Percentiles rank a stretch among this genome's conserved stretches.
Conservation (phyloP, 2,329 filamentous ascomycete genomes). For the Colletotrichum acutatum region DNA sequence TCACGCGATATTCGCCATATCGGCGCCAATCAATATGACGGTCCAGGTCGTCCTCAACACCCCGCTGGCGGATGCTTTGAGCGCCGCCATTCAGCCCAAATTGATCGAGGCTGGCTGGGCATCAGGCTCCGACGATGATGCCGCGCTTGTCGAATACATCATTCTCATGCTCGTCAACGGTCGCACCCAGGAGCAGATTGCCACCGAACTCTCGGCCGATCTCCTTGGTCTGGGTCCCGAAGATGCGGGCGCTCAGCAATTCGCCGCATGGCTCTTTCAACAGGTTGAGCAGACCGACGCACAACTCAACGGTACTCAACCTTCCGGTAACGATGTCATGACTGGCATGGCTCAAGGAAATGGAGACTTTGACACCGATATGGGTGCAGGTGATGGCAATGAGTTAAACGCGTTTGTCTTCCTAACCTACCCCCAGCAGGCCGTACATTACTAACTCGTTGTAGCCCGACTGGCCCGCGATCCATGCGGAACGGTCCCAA, state of each 20-base stretch:
- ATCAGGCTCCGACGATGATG: slow-evolving; percentile 79
- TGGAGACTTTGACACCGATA: slow-evolving; percentile 74
- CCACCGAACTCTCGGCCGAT: slow-evolving; percentile 87
- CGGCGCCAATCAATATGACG: slow-evolving; percentile 69
- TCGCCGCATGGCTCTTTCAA: slow-evolving; percentile 93
- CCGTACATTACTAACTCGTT: slow-evolving; percentile 51
- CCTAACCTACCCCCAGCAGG: slow-evolving; percentile 15
- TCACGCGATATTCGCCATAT: slow-evolving; percentile 10
- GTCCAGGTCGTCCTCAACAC: slow-evolving; percentile 82
- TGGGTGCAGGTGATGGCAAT: slow-evolving; percentile 67
- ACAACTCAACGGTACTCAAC: slow-evolving; percentile 66
- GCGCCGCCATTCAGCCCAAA: slow-evolving; percentile 86
- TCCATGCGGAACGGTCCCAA: slow-evolving; percentile 84
- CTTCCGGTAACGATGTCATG: slow-evolving; percentile 42
- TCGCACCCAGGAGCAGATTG: slow-evolving; percentile 91
- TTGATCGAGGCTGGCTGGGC: slow-evolving; percentile 94
- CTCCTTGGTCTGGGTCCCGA: slow-evolving; percentile 85
- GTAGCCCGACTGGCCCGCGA: slow-evolving; percentile 91
- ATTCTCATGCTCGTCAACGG: slow-evolving; percentile 97
- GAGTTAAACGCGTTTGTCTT: slow-evolving; percentile 69
- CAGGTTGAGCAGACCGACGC: slow-evolving; percentile 77
- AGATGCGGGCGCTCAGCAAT: slow-evolving; percentile 83
- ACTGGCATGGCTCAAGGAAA: slow-evolving; percentile 49
- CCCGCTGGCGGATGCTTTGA: slow-evolving; percentile 86
- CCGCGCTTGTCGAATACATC: slow-evolving; percentile 93